These are phyloP conservation scores for Salix arbutifolia DNA, from an alignment of 345 rosid genomes.

Conservation along the genomic window DNA sequence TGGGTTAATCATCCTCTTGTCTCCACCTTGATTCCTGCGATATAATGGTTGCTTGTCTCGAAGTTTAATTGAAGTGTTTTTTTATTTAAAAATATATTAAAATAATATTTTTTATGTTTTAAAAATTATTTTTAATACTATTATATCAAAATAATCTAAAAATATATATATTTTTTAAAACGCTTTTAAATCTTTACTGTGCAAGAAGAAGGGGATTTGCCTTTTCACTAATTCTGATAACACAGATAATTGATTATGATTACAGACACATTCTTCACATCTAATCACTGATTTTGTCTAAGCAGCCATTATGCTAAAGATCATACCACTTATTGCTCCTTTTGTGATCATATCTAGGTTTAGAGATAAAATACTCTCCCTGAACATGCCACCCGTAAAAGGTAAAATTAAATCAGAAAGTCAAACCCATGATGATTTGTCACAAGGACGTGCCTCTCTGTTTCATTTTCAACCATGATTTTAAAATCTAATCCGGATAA, in stretches of 20 bases:
- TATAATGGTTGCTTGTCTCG: no score
- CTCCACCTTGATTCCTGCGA: constrained; percentile 7
- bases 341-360: no score
- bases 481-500: no score
- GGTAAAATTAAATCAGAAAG: neutral
- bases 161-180: no score
- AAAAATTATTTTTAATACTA: fast-evolving
- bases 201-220: neutral
- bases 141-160: no score
- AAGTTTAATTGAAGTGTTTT: no score
- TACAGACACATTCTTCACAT: constrained; percentile 11
- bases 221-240: neutral
- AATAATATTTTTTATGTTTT: no score
- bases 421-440: neutral
- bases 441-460: neutral
- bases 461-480: no score
- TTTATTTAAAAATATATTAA: no score
- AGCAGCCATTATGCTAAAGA: constrained; percentile 3
- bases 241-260: constrained; percentile 1
- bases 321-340: neutral
- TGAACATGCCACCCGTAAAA: neutral
- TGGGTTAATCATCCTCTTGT: constrained; percentile 15
- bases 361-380: neutral
- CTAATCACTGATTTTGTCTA: neutral
- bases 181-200: neutral